Base-by-base conservation (phyloP, 2,329 filamentous ascomycete genomes). In the Aspergillus alliaceus region DNA sequence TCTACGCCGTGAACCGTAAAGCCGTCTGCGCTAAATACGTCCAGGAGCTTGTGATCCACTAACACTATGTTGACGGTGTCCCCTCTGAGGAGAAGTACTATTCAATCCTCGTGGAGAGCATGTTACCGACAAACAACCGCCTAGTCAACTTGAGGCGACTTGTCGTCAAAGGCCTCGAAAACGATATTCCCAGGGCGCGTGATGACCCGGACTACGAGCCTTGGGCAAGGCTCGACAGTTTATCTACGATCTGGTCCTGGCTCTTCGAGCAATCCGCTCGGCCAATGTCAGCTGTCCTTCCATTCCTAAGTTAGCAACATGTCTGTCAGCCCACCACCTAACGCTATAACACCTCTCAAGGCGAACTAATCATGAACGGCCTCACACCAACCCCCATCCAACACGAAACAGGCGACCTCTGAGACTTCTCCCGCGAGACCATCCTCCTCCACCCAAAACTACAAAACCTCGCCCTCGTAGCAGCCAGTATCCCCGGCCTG, bases 101-200 rank as follows among this genome's bases (percentile, higher is more conserved):
- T 31, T 49, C 49, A 14, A 39, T 52, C 5, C 32, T 47, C 20
- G 49, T 40, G 40, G 49, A 56, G 25, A 40, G 31, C 34, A 18
- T 56, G 11, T 32, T 50, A 3, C 49, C 49, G 6, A 53, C 54
- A 18, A 25, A 48, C 39, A 2, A 18, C n/a, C 40, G 49, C 6
- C 54, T 56, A 27, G 25, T 53, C 14, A 56, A 53, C 6, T n/a
- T 56, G 22, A 15, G 24, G 20, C 18, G 37, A 1, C 54, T 53
- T 24, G 27, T 52, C n/a, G 32, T 56, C 39, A 56, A 56, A 32
- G 54, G 54, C 4, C 54, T 56, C 5, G 40, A 52, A 15, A 53
- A 53, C 24, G 54, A 56, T 40, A 32, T n/a, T 4, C 11, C 12
- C 2, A 32, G 49, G 18, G 22, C 29, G 5, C 15, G 34, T 11